Evolutionary conservation across 2,329 filamentous ascomycete genomes (phyloP), one percentile per base, ranked within the genome.

Genomic region (Metarhizium rileyi): DNA sequence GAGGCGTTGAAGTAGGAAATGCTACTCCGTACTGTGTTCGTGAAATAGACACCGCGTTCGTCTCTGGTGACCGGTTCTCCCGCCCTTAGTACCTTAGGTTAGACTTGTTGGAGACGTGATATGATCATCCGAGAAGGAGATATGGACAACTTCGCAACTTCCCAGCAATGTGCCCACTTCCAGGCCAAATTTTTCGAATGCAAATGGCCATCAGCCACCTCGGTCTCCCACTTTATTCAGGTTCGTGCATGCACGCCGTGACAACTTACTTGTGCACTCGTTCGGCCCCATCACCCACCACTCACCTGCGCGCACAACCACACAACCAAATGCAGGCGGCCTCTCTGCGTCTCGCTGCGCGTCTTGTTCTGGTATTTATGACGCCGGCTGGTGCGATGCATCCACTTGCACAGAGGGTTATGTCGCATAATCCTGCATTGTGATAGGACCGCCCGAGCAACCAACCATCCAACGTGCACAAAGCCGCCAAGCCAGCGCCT

Each of bases 401-500:
- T 49, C 49, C 41, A 42, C 46, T 48, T 55, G 62, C 61, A 59
- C 61, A 62, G 61, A 59, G 59, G 58, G 57, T 57, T 55, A 58
- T 58, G 57, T 65, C 63, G 63, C 64, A 66, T 59, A 66, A 63
- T 58, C 53, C 55, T 59, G 62, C 54, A 35, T 54, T 56, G 52
- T 63, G 62, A 66, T 62, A 58, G 62, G 63, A 48, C 49, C 47
- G 53, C 45, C 38, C 50, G 50, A 50, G 47, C 51, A 48, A 51
- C 55, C 49, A 48, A 50, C 55, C 53, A 55, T 50, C 46, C 55
- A 56, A 51, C 52, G 48, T 56, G 58, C 58, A 58, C 55, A 54
- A 57, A 52, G 52, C 48, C 49, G 43, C 48, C 47, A 47, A 48
- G 45, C 49, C 7, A 35, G 36, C 28, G 4, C 40, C 20, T 16